Base-by-base conservation (phyloP, 139 green algal species). In the Closterium sp. region DNA sequence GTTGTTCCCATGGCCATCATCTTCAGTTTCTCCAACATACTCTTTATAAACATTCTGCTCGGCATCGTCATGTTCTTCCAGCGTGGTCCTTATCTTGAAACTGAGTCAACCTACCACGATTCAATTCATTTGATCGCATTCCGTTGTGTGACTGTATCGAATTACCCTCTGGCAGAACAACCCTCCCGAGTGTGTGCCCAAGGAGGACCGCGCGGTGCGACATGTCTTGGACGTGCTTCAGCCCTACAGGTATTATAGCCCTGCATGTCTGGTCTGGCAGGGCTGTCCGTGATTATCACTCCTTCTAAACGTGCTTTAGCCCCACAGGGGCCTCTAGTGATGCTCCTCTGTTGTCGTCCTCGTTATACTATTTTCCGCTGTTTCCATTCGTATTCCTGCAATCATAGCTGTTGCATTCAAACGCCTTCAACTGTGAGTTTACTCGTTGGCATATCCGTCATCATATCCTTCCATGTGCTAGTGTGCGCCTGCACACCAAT, bases 171-270 rank as follows among this genome's bases (percentile, higher is more conserved):
- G 34, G 31, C 90, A 94, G 91, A 94, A 94, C 87, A 94, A 94
- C 36, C 87, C 87, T n/a, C 91, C 91, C 12, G 96, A 96, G 34
- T 87, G 93, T 9, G 91, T 97, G 10, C 96, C 96, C 8, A 89
- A 91, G 25, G 96, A 97, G 85, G 96, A 97, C 91, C 90, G 94
- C 64, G 95, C 95, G 88, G 95, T 84, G 0, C 92, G 95, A 0
- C 96, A 97, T 86, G 95, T 97, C 28, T 89, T 97, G 28, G 96
- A 97, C 0, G 86, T 95, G 9, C 92, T 97, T 3, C 36, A 93
- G 81, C 96, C 96, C 25, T 30, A 85, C 19, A 93, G 90, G 84
- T 92, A 76, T 6, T 55, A 55, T 6, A 55, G 36, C 36, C 81
- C 81, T 34, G 7, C n/a, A 86, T 5, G n/a, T 34, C n/a, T n/a